A percentile compares a stretch with the other conserved stretches of the same genome.
These are phyloP conservation scores for Pulveroboletus ravenelii DNA, from an alignment of 768 basidiomycete genomes.

Conservation along the genomic window DNA sequence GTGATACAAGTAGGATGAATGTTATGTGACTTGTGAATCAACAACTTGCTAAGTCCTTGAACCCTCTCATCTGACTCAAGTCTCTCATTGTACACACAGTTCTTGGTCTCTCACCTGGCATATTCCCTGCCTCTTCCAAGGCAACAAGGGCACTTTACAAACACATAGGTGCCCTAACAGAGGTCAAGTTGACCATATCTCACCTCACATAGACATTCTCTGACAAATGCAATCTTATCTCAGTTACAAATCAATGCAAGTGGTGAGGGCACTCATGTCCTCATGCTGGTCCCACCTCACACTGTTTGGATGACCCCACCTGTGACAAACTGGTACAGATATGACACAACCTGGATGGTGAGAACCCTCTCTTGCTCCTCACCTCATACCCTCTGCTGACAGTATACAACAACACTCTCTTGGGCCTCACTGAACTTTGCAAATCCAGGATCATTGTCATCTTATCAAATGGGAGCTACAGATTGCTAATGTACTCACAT, in stretches of 20 bases:
- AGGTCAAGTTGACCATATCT: no score
- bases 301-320: constrained; percentile 38
- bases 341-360: constrained; percentile 62
- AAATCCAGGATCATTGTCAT: constrained; percentile 46
- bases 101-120: no score
- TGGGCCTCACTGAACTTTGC: constrained; percentile 49
- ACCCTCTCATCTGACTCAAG: no score
- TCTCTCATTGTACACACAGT: no score
- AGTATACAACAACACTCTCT: constrained; percentile 56
- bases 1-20: no score
- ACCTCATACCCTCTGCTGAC: neutral
- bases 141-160: constrained; percentile 43
- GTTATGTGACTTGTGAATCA: no score
- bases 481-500: constrained; percentile 40
- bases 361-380: neutral
- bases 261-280: constrained; percentile 42
- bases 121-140: constrained; percentile 14
- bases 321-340: constrained; percentile 42
- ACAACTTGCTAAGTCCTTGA: no score
- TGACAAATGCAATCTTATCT: no score
- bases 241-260: constrained; percentile 44
- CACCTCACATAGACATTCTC: no score
- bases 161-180: constrained; percentile 23
- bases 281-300: constrained; percentile 47
- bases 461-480: constrained; percentile 62